phyloP scores from a whole-genome alignment of 2,329 filamentous ascomycete genomes.

The Alternaria rosae region DNA sequence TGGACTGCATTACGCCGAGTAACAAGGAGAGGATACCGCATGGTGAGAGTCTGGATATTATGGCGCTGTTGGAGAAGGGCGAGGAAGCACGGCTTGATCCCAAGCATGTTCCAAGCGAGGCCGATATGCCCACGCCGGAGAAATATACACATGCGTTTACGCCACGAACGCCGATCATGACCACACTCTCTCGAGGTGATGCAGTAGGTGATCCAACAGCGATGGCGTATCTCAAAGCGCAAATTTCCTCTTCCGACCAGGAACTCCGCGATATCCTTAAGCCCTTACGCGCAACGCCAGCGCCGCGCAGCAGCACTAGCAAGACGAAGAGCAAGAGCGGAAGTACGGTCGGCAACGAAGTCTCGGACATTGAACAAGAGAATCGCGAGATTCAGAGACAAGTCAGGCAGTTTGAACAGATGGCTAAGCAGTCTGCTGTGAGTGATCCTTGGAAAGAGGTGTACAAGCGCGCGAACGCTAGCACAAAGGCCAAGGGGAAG shows the following conservation, averaged over 20 bases:
- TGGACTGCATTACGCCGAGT: slow-evolving; percentile 94
- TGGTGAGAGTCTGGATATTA: slow-evolving; percentile 88
- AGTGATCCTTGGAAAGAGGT: slow-evolving; percentile 29
- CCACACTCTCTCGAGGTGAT: slow-evolving; percentile 60
- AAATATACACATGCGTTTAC: slow-evolving; percentile 74
- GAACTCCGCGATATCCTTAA: slow-evolving; percentile 78
- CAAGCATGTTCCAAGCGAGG: slow-evolving; percentile 62
- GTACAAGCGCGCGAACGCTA: slow-evolving; percentile 7
- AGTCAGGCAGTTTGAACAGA: slow-evolving; percentile 37
- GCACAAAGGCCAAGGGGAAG: background rate
- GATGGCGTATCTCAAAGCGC: slow-evolving; percentile 77
- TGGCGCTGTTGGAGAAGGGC: slow-evolving; percentile 77
- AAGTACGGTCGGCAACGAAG: background rate
- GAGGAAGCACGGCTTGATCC: slow-evolving; percentile 73
- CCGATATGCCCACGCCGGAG: slow-evolving; percentile 63
- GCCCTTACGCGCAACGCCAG: slow-evolving; percentile 32
- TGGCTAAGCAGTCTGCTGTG: slow-evolving; percentile 35
- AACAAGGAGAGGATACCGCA: slow-evolving; percentile 79
- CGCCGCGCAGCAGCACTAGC: background rate
- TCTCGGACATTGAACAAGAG: slow-evolving; percentile 10
- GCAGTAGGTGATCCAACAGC: slow-evolving; percentile 30
- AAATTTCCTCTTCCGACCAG: slow-evolving; percentile 76
- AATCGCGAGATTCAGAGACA: slow-evolving; percentile 18
- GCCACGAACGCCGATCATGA: slow-evolving; percentile 81
- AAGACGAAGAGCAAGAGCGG: background rate